Conservation (phyloP, 345 rosid species). For the Hypericum perforatum region DNA sequence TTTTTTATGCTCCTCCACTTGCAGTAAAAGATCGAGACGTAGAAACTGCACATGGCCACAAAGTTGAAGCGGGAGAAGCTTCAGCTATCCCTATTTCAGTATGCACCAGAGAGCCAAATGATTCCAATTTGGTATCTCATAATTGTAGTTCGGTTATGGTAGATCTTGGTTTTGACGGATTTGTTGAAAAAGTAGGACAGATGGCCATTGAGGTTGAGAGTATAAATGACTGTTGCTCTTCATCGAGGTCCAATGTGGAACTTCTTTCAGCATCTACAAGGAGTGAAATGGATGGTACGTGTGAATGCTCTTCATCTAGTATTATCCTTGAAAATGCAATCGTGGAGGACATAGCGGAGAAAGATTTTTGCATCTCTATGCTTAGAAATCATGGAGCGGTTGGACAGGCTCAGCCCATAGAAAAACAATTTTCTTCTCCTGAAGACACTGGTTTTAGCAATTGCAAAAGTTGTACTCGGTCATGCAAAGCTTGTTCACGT, state of each 20-base stretch:
- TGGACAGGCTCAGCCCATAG: constrained; percentile 16
- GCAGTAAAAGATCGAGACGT: constrained; percentile 23
- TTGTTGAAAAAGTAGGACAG: constrained; percentile 18
- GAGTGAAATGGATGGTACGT: constrained; percentile 38
- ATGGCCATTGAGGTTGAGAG: constrained; percentile 39
- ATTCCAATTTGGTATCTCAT: constrained; percentile 16
- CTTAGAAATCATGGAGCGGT: constrained; percentile 29
- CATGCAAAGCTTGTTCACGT: constrained; percentile 60
- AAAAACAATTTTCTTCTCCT: constrained; percentile 12
- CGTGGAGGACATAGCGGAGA: constrained; percentile 30
- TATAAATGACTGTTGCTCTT: constrained; percentile 58
- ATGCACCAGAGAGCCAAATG: constrained; percentile 14
- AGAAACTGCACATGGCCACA: constrained; percentile 16
- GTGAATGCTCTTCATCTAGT: constrained; percentile 63
- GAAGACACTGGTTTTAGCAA: constrained; percentile 21
- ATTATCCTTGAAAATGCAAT: constrained; percentile 21
- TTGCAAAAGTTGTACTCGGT: constrained; percentile 25
- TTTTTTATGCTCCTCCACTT: constrained; percentile 32
- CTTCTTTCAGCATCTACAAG: constrained; percentile 37
- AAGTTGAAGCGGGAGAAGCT: constrained; percentile 17
- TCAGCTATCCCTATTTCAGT: constrained; percentile 10
- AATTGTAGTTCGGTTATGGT: constrained; percentile 16
- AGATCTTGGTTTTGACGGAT: constrained; percentile 26
- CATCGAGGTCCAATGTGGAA: constrained; percentile 47
- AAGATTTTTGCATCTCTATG: constrained; percentile 30